Base-by-base conservation (phyloP, 2,329 filamentous ascomycete genomes). In the Colletotrichum shisoi region DNA sequence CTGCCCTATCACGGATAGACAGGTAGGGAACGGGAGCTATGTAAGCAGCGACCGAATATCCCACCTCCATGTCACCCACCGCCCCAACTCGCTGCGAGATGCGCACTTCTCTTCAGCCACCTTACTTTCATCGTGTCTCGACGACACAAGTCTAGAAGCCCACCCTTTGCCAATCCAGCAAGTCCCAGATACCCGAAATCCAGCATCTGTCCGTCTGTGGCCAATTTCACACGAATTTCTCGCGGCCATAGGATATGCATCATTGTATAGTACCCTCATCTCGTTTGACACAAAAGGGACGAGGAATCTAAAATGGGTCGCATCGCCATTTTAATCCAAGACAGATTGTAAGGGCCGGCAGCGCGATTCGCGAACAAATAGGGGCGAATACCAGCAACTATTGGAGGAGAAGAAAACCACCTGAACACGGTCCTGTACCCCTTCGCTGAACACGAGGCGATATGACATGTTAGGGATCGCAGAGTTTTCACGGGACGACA, bases 281-380 rank as follows among this genome's bases (percentile, higher is more conserved):
- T 64, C 62, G 57, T 64, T 42, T 64, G 57, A 61, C 21, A 49
- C 62, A 61, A n/a, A 48, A 54, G 62, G 54, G 57, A 39, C 56
- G 46, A 59, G 56, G 27, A 63, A 63, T 63, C 62, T 53, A 39
- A 34, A 53, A 17, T 52, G 56, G 40, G 46, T 54, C 62, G 40
- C 34, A 31, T 51, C 58, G 48, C 48, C 42, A 48, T 60, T 48
- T 46, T 40, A 60, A 54, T 48, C 40, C 48, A 64, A 64, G 57
- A 64, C 62, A 64, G 48, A 15, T 21, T 42, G 46, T 52, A 57
- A 37, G 46, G 56, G 31, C 34, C 48, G 17, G 9, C 37, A 24
- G 37, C 13, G 19, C 9, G 21, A 57, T 17, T 44, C 17, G 40
- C 6, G 24, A 59, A 59, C 24, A 34, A 24, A 44, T 27, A 37